phyloP scores from a whole-genome alignment of 164 flowering plant species.

The Chloranthus sessilifolius region DNA sequence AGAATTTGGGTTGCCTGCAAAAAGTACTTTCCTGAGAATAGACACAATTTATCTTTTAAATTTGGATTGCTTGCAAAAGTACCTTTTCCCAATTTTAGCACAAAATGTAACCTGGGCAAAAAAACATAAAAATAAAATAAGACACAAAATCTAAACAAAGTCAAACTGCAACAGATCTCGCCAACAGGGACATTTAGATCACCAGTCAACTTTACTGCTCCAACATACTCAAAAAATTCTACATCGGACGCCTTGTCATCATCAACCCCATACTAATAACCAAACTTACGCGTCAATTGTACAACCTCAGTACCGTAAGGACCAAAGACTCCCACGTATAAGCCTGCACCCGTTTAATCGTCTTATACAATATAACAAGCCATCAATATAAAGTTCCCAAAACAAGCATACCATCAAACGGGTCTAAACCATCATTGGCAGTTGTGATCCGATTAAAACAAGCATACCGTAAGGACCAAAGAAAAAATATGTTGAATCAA shows the following conservation, averaged over 20 bases:
- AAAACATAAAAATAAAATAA: neutral
- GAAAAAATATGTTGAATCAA: too few relatives aligned
- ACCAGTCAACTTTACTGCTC: slow-evolving; percentile 94
- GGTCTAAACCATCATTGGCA: too few relatives aligned
- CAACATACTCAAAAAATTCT: slow-evolving; percentile 96
- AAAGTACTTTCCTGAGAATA: too few relatives aligned
- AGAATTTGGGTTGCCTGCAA: too few relatives aligned
- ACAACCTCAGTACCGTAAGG: slow-evolving; percentile 93
- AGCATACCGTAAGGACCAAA: too few relatives aligned
- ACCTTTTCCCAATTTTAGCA: slow-evolving; percentile 87
- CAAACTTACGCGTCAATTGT: slow-evolving; percentile 84
- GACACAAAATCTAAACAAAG: slow-evolving; percentile 6
- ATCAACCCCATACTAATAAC: slow-evolving; percentile 58
- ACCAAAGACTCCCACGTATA: slow-evolving; percentile 94
- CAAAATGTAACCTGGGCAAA: slow-evolving; percentile 77
- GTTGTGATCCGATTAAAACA: too few relatives aligned
- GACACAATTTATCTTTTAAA: too few relatives aligned
- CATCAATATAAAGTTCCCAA: too few relatives aligned
- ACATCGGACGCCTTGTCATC: slow-evolving; percentile 43
- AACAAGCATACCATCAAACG: too few relatives aligned
- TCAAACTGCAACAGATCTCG: slow-evolving; percentile 43
- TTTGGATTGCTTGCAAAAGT: too few relatives aligned
- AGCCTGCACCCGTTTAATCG: too few relatives aligned
- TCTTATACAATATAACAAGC: too few relatives aligned
- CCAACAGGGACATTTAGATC: slow-evolving; percentile 97